Percentiles rank a stretch among this genome's conserved stretches.
These are phyloP conservation scores for Paramarasmius palmivorus DNA, from an alignment of 1,284 basidiomycete genomes.

Conservation along the genomic window DNA sequence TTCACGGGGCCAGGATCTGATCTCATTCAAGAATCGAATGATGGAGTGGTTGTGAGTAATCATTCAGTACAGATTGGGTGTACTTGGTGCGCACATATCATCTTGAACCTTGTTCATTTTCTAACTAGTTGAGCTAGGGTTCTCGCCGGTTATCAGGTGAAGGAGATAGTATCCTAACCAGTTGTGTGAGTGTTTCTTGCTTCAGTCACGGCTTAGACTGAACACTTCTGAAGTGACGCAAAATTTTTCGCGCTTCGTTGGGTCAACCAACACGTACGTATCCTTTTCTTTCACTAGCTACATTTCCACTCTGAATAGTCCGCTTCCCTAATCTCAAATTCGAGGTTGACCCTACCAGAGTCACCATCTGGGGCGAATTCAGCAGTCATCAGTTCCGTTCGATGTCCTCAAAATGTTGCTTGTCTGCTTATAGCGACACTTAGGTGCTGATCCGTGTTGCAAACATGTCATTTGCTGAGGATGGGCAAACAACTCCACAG, in stretches of 20 bases:
- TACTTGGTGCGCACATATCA: conserved; percentile 27
- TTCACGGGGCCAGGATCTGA: conserved; percentile 29
- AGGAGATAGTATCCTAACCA: conserved; percentile 27
- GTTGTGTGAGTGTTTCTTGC: conserved; percentile 19
- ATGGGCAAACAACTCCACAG: conserved; percentile 37
- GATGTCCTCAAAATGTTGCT: background rate
- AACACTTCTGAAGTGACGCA: conserved; percentile 27
- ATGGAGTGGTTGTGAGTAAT: conserved; percentile 20
- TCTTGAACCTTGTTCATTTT: too few species aligned
- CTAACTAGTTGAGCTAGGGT: background rate
- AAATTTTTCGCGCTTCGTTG: conserved; percentile 29
- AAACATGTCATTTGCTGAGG: conserved; percentile 26
- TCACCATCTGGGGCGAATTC: conserved; percentile 35
- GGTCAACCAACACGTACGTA: conserved; percentile 29
- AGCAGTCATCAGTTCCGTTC: conserved; percentile 20
- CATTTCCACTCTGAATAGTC: background rate
- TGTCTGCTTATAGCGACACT: background rate
- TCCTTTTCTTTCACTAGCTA: background rate
- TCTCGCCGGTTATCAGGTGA: conserved; percentile 25
- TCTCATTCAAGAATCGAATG: conserved; percentile 23
- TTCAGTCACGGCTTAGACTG: background rate
- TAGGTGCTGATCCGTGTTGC: conserved; percentile 20
- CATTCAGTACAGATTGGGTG: conserved; percentile 29
- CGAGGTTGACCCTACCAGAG: conserved; percentile 30
- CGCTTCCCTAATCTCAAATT: conserved; percentile 23